Conservation (phyloP, 306 rosid species). For the Adenanthera pavonina region DNA sequence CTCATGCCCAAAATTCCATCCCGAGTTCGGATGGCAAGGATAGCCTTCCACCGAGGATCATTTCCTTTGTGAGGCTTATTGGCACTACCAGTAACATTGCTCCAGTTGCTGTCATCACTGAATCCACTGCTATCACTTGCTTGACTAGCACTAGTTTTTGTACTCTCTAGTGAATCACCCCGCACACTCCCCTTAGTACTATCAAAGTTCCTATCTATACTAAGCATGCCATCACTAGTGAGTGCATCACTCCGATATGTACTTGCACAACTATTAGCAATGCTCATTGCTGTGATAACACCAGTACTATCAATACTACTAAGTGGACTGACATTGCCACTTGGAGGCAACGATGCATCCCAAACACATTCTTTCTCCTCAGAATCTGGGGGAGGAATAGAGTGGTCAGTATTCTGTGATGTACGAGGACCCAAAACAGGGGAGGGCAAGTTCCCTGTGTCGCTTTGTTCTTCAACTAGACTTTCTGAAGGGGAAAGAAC, state of each 20-base stretch:
- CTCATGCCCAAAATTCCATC: slow-evolving; percentile 98
- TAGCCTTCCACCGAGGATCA: slow-evolving; percentile 99
- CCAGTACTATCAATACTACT: slow-evolving; percentile 95
- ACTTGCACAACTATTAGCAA: slow-evolving; percentile 89
- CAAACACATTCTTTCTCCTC: slow-evolving; percentile 96
- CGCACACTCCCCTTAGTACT: slow-evolving; percentile 80
- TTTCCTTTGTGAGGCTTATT: slow-evolving; percentile 99
- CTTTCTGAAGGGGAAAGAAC: slow-evolving; percentile 71
- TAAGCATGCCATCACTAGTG: slow-evolving; percentile 91
- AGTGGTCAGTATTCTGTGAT: slow-evolving; percentile 72
- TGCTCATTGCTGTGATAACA: slow-evolving; percentile 92
- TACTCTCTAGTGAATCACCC: slow-evolving; percentile 98
- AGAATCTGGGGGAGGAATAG: slow-evolving; percentile 72
- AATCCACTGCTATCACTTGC: slow-evolving; percentile 96
- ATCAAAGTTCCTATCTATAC: slow-evolving; percentile 83
- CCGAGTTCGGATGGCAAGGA: slow-evolving; percentile 90
- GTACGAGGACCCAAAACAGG: slow-evolving; percentile 63
- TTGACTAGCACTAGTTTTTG: slow-evolving; percentile 90
- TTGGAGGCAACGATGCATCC: slow-evolving; percentile 99
- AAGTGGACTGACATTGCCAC: slow-evolving; percentile 96
- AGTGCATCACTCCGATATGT: slow-evolving; percentile 82
- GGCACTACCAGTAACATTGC: slow-evolving; percentile 95
- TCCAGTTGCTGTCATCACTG: slow-evolving; percentile 98
- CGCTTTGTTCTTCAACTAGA: slow-evolving; percentile 68
- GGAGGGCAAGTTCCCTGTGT: slow-evolving; percentile 53